These are phyloP conservation scores for Pistacia integerrima DNA, from an alignment of 345 rosid genomes.

Conservation along the genomic window DNA sequence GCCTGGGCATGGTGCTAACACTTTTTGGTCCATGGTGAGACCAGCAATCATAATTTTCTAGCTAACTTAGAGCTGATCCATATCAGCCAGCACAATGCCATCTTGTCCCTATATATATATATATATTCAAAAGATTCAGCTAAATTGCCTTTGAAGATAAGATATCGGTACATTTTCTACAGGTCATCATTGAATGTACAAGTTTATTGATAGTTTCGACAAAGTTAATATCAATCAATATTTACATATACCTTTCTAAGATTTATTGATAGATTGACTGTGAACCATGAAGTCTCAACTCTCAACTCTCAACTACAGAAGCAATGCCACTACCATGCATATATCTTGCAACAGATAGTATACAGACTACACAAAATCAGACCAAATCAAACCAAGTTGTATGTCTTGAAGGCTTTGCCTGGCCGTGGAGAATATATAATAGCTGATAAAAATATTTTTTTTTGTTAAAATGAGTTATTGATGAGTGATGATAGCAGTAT, in stretches of 20 bases:
- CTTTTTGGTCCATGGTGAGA: neutral
- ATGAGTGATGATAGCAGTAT: neutral
- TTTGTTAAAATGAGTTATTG: neutral
- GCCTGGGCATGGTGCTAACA: neutral
- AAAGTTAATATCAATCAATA: no score
- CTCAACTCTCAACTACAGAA: no score
- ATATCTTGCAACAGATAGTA: neutral
- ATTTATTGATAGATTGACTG: no score
- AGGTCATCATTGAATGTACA: no score
- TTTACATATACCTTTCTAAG: no score
- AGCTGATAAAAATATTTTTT: neutral
- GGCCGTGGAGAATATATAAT: neutral
- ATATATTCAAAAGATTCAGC: no score
- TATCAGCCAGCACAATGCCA: neutral
- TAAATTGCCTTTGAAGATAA: no score
- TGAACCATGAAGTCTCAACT: no score
- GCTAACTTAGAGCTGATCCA: neutral
- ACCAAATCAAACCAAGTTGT: slow-evolving; percentile 2
- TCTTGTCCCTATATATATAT: neutral
- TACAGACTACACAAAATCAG: neutral
- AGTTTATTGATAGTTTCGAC: no score
- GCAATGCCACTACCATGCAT: neutral
- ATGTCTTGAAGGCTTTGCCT: neutral
- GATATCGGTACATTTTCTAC: no score
- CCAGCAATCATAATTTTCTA: slow-evolving; percentile 5